Evolutionary conservation across 139 green algal genomes (phyloP).

Genomic region (Chlorella sorokiniana): DNA sequence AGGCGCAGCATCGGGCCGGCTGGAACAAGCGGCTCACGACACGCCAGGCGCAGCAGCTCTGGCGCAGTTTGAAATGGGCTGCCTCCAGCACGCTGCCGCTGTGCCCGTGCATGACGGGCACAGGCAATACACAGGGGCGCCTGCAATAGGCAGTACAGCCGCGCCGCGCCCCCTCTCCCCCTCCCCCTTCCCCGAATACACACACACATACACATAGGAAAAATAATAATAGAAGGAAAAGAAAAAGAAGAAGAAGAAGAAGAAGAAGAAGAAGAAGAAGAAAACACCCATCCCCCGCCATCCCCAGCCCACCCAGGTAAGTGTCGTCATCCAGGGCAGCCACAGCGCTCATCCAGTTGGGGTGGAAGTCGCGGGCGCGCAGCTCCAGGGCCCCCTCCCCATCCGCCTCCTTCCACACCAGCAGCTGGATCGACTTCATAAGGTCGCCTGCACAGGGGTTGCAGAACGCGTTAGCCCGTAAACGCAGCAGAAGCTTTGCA

Average conservation of each 20-base stretch:
- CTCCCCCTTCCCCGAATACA: not conserved
- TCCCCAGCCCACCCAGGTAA: slow-evolving; percentile 73
- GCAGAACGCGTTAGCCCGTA: too few relatives aligned
- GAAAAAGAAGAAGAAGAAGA: too few relatives aligned
- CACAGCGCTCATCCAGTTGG: slow-evolving; percentile 90
- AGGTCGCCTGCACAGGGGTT: slow-evolving; percentile 77
- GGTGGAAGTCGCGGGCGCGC: slow-evolving; percentile 80
- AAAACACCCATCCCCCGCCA: not conserved
- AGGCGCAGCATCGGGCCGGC: slow-evolving; percentile 15
- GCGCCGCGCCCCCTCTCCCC: too few relatives aligned
- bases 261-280: not conserved
- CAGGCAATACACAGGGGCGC: too few relatives aligned
- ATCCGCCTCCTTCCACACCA: slow-evolving; percentile 74
- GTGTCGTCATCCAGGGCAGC: slow-evolving; percentile 90
- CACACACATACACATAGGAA: not conserved
- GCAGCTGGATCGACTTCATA: slow-evolving; percentile 94
- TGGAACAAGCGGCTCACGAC: not conserved
- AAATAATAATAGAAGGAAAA: too few relatives aligned
- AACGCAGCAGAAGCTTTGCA: not conserved
- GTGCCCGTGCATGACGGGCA: too few relatives aligned
- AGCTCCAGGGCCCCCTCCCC: slow-evolving; percentile 27
- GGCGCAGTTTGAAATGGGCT: too few relatives aligned
- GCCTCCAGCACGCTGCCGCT: too few relatives aligned
- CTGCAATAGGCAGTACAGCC: too few relatives aligned
- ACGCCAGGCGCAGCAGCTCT: too few relatives aligned